Base-by-base conservation (phyloP, 1,284 basidiomycete genomes). In the Cystobasidium sp. region DNA sequence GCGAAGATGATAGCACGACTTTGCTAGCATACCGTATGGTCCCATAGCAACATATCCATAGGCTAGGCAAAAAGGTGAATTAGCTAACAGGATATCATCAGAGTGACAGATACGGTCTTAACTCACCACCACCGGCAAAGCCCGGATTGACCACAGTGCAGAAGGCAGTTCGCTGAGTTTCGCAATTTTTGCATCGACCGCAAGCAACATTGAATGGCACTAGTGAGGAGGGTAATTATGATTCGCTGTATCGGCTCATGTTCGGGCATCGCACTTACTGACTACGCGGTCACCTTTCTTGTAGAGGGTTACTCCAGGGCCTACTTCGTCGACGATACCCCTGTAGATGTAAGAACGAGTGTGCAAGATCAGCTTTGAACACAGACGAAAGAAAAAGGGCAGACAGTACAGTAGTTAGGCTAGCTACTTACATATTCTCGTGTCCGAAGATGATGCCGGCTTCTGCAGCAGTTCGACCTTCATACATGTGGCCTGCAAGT, bases 131-230 rank as follows among this genome's bases (percentile, higher is more conserved):
- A 83, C 85, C 80, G 77, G 86, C 86, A 76, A 87, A 86, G 76
- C 86, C 86, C 16, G 86, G 86, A 75, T 87, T 87, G 14, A 87
- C 85, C 66, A 84, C 78, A 3, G 85, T 87, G 77, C 86, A 87
- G 78, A 87, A 87, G 0, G 85, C 86, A 6, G 70, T 85, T 49
- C 78, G 83, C 43, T 85, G 84, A 78, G 85, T 84, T 72, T 87
- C 86, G 77, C 87, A 87, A 77, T 87, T 87, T 68, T 83, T 76
- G 81, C 86, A 87, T 49, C 85, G 84, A 10, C 86, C 86, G 75
- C 86, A 87, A 0, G 85, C 85, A 20, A 88, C 86, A 69, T 87
- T 87, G 82, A 87, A 87, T 0, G 86, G 86, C 83, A 87, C 86
- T 12, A 46, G n/a, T 24, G 49, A 37, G n/a, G 39, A 31, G 5